These are phyloP conservation scores for Sapria himalayana DNA, from an alignment of 345 rosid species.

Conservation along the genomic window DNA sequence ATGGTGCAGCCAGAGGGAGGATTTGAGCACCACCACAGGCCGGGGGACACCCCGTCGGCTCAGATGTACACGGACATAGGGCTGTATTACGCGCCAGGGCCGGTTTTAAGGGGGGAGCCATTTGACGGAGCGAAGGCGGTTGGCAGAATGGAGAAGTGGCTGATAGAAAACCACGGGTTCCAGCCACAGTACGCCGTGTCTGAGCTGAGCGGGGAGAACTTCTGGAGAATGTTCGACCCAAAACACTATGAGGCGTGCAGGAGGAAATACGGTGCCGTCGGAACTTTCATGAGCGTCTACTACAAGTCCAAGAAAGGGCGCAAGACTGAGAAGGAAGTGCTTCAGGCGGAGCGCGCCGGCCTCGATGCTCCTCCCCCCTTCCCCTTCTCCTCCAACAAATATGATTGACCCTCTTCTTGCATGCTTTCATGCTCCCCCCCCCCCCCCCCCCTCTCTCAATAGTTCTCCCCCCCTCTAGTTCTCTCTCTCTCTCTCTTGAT, in stretches of 20 bases:
- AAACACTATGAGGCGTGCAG: conserved; percentile 69
- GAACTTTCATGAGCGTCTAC: conserved; percentile 94
- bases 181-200: conserved; percentile 98
- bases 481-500: too few species aligned
- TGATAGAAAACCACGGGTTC: conserved; percentile 79
- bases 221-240: conserved; percentile 96
- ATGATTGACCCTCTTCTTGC: too few species aligned
- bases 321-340: conserved; percentile 98
- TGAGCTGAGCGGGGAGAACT: conserved; percentile 64
- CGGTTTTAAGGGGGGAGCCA: conserved; percentile 77
- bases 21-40: conserved; percentile 65
- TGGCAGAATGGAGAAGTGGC: conserved; percentile 71
- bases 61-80: conserved; percentile 98
- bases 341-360: conserved; percentile 77
- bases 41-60: conserved; percentile 78
- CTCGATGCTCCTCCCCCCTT: conserved; percentile 63
- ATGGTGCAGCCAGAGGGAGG: conserved; percentile 90
- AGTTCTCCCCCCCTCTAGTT: too few species aligned
- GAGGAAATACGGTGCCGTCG: conserved; percentile 73
- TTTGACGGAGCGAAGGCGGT: conserved; percentile 81
- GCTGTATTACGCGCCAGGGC: conserved; percentile 87
- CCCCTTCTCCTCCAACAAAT: too few species aligned
- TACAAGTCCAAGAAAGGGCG: conserved; percentile 96
- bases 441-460: too few species aligned
- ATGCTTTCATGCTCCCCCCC: too few species aligned